These are phyloP conservation scores for Xerophyta viscosa DNA, from an alignment of 106 monocot species.

Conservation along the genomic window DNA sequence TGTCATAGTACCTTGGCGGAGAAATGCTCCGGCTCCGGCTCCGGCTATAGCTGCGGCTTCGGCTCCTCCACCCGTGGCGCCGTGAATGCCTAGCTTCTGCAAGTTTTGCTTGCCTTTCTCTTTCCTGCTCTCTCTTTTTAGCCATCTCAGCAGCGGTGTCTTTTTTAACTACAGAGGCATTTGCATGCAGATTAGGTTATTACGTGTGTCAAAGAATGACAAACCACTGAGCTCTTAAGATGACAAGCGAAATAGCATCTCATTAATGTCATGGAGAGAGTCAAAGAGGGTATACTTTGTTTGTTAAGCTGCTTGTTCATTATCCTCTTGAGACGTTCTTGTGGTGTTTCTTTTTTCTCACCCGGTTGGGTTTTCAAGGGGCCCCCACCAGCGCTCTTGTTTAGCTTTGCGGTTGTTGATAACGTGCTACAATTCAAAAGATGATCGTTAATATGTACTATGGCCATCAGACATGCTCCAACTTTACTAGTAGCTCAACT, in stretches of 20 bases:
- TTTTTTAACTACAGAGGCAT: constrained; percentile 52
- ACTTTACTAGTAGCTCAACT: too few relatives aligned
- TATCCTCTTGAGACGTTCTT: constrained; percentile 94
- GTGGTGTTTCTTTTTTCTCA: constrained; percentile 96
- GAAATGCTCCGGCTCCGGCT: constrained; percentile 73
- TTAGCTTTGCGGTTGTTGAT: constrained; percentile 69
- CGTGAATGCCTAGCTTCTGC: constrained; percentile 67
- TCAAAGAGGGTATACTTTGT: constrained; percentile 50
- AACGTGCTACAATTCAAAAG: too few relatives aligned
- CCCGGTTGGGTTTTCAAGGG: constrained; percentile 38
- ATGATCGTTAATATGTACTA: too few relatives aligned
- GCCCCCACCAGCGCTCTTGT: constrained; percentile 45
- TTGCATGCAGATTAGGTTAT: background rate
- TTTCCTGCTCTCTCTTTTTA: constrained; percentile 92
- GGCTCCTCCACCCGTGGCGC: constrained; percentile 46
- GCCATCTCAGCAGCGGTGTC: constrained; percentile 88
- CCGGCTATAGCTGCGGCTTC: constrained; percentile 48
- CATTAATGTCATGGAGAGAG: background rate
- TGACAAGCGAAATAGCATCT: too few relatives aligned
- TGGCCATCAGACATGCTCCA: too few relatives aligned
- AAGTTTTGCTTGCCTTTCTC: constrained; percentile 66
- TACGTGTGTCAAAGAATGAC: too few relatives aligned
- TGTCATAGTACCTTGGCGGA: constrained; percentile 85
- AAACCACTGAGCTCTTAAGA: too few relatives aligned
- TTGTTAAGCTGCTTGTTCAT: constrained; percentile 99